Evolutionary conservation across 2,329 filamentous ascomycete species (phyloP).

Genomic region (Neonectria ditissima): DNA sequence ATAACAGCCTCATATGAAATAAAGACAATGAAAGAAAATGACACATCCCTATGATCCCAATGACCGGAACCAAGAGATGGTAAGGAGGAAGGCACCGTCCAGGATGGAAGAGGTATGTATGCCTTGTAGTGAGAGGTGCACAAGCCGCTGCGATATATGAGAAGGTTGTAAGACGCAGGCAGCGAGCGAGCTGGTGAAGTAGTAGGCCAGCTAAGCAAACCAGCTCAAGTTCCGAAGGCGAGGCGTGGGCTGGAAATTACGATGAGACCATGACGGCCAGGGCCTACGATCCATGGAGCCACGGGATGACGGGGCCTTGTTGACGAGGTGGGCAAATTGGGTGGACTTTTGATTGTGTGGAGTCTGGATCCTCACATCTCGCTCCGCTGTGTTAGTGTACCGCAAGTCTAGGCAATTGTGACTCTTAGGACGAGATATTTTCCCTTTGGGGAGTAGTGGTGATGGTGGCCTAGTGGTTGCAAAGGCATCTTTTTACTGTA

Average conservation of each 20-base stretch:
- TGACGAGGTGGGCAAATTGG: constrained; percentile 14
- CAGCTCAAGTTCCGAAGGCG: constrained; percentile 20
- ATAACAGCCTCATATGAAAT: constrained; percentile 22
- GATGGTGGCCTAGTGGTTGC: constrained; percentile 9
- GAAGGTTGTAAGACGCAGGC: constrained; percentile 2
- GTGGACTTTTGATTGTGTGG: constrained; percentile 12
- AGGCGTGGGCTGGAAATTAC: constrained; percentile 35
- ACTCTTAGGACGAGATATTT: constrained; percentile 6
- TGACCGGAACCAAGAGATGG: not conserved
- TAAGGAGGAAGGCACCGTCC: not conserved
- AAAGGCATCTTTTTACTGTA: constrained; percentile 5
- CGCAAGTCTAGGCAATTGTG: not conserved
- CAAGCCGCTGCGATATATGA: not conserved
- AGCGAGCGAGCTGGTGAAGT: not conserved
- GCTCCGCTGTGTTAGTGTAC: constrained; percentile 9
- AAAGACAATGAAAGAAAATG: constrained; percentile 11
- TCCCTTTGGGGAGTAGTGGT: constrained; percentile 12
- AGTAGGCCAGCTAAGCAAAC: constrained; percentile 8
- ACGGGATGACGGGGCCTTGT: constrained; percentile 19
- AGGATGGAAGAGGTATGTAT: not conserved
- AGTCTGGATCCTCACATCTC: constrained; percentile 9
- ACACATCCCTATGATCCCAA: not conserved
- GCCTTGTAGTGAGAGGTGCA: not conserved
- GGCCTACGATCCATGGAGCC: constrained; percentile 22
- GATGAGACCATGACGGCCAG: constrained; percentile 29